Base-by-base conservation (phyloP, 257 asterid genomes). In the Solanum tarijense region DNA sequence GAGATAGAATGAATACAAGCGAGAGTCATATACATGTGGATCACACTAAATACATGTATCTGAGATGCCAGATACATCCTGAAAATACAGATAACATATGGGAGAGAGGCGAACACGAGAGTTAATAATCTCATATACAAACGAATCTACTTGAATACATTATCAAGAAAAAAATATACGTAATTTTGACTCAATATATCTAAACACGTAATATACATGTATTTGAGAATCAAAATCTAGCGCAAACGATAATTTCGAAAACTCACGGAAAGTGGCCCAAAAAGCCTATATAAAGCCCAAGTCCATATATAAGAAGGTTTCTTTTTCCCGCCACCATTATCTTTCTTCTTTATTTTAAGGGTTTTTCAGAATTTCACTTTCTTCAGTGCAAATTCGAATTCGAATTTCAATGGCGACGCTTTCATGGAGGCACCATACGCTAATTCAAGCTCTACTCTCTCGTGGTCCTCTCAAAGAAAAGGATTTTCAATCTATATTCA, bases 401-500 rank as follows among this genome's bases (percentile, higher is more conserved):
- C 41, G 38, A 72, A 72, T 69, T 69, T 32, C 38, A 14, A 72
- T 72, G 43, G 43, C 27, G 41, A 81, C 94, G 48, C 89, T 95
- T 83, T 62, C 90, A 86, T 93, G 92, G 98, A 92, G 93, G 87
- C 98, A 94, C 88, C 98, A 96, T 41, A 92, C 98, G 35, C 91
- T 96, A 14, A 92, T 96, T 68, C 99, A 96, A 92, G 86, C 95
- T 27, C 94, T 96, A 29, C 92, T 95, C 55, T 93, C 98, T 14
- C 93, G 95, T 5, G 99, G 99, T 12, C 99, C 98, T 5, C 93
- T 93, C 79, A 88, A 84, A 78, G 95, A 94, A 88, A 76, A 88
- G 29, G 95, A 93, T 9, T 93, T 94, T 83, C 93, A 89, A 86
- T 89, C 95, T 23, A 81, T 94, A 85, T 93, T 95, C 93, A 86